Evolutionary conservation across 148 eudicot genomes (phyloP).

Genomic region (Vaccinium darrowii): DNA sequence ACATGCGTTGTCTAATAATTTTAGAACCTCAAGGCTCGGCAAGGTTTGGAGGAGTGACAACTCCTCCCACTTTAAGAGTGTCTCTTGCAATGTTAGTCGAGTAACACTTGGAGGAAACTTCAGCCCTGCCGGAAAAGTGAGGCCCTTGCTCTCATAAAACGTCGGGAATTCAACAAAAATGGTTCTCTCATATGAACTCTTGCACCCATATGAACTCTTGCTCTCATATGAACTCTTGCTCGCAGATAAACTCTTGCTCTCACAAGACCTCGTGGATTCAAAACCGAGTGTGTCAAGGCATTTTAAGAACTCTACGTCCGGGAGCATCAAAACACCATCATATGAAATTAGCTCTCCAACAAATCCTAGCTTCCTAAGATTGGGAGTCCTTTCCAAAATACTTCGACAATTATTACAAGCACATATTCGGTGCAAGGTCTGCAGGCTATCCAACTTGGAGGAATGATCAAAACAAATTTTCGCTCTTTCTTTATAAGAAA

Average conservation of each 20-base stretch:
- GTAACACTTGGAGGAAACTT: background rate
- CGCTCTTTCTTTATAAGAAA: too few species aligned
- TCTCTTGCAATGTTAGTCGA: background rate
- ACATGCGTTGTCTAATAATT: background rate
- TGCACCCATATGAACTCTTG: too few species aligned
- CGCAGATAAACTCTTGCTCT: too few species aligned
- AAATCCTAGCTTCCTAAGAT: background rate
- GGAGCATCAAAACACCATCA: background rate
- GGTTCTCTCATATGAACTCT: too few species aligned
- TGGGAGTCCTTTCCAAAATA: background rate
- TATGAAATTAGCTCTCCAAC: background rate
- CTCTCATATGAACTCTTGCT: too few species aligned
- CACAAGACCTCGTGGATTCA: too few species aligned
- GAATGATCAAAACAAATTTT: too few species aligned
- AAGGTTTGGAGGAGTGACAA: too few species aligned
- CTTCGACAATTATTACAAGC: background rate
- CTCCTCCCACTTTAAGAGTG: background rate
- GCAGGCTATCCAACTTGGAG: background rate
- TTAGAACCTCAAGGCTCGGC: background rate
- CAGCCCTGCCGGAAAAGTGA: too few species aligned
- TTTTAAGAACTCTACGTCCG: background rate
- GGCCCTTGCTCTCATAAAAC: too few species aligned
- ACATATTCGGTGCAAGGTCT: background rate
- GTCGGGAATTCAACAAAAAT: too few species aligned
- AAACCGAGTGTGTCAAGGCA: background rate